phyloP scores from a whole-genome alignment of 2,329 filamentous ascomycete species.

The Penicillium fuscoglaucum region DNA sequence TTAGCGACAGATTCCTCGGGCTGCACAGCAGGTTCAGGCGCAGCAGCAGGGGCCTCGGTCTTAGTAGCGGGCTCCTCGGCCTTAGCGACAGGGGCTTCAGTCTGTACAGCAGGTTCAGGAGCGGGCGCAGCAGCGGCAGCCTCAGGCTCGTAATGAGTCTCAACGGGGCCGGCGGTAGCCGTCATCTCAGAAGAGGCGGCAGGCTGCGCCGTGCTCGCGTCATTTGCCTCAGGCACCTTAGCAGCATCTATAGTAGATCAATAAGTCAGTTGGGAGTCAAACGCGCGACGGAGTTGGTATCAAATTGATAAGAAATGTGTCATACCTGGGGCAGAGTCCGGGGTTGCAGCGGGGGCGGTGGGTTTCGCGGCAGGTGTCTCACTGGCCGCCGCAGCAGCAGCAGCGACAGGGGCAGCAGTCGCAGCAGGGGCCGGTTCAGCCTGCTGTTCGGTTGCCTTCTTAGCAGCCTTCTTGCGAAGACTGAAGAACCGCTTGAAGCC shows the following conservation, averaged over 20 bases:
- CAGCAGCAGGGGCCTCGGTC: not conserved
- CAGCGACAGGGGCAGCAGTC: not conserved
- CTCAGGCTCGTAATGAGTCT: constrained; percentile 1
- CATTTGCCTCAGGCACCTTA: not conserved
- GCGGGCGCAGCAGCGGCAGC: not conserved
- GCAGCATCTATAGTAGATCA: not conserved
- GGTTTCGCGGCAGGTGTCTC: constrained; percentile 1
- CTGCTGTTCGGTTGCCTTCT: not conserved
- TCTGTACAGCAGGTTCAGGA: not conserved
- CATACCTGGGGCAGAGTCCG: constrained; percentile 3
- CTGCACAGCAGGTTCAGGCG: not conserved
- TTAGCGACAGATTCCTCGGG: not conserved
- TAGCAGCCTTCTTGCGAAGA: constrained; percentile 11
- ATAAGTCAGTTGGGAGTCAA: not conserved
- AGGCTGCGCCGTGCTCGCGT: not conserved
- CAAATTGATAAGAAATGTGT: not conserved
- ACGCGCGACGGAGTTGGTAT: not conserved
- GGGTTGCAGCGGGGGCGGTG: constrained; percentile 2
- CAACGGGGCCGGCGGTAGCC: not conserved
- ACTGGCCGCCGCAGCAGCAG: not conserved
- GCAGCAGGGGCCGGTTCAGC: not conserved
- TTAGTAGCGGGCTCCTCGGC: not conserved
- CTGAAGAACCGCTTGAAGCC: constrained; percentile 10
- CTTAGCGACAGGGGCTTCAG: not conserved
- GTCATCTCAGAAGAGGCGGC: not conserved